phyloP scores from a whole-genome alignment of 306 rosid genomes.

The Glycyrrhiza uralensis region DNA sequence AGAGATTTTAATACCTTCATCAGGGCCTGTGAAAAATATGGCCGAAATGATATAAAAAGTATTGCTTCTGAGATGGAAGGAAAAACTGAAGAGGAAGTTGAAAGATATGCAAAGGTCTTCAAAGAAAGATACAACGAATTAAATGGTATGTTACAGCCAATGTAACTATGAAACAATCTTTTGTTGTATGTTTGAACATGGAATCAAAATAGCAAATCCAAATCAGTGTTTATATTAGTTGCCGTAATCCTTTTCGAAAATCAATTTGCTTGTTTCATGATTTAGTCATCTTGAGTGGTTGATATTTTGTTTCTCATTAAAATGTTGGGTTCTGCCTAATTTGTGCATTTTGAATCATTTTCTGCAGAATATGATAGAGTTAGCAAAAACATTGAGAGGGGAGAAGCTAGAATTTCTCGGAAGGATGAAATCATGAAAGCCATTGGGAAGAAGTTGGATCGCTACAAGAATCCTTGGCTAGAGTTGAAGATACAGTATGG shows the following conservation, averaged over 20 bases:
- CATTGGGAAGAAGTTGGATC: constrained; percentile 94
- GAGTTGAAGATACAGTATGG: constrained; percentile 95
- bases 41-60: constrained; percentile 74
- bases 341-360: constrained; percentile 13
- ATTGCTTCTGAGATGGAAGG: constrained; percentile 98
- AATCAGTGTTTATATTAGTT: neutral
- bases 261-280: neutral
- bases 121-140: constrained; percentile 96
- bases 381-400: constrained; percentile 95
- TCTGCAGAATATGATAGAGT: constrained; percentile 87
- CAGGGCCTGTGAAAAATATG: constrained; percentile 98
- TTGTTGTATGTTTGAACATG: constrained; percentile 8
- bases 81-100: constrained; percentile 95
- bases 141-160: constrained; percentile 60
- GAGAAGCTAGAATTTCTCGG: constrained; percentile 98
- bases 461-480: constrained; percentile 99
- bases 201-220: neutral
- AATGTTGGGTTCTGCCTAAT: neutral
- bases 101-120: constrained; percentile 91
- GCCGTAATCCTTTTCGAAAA: neutral
- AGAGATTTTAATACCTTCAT: constrained; percentile 95
- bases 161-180: constrained; percentile 6
- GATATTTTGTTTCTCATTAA: neutral
- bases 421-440: constrained; percentile 99
- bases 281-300: neutral